Evolutionary conservation across 805 yeast genomes (phyloP).

Genomic region (Cyberlindnera xylosilytica): DNA sequence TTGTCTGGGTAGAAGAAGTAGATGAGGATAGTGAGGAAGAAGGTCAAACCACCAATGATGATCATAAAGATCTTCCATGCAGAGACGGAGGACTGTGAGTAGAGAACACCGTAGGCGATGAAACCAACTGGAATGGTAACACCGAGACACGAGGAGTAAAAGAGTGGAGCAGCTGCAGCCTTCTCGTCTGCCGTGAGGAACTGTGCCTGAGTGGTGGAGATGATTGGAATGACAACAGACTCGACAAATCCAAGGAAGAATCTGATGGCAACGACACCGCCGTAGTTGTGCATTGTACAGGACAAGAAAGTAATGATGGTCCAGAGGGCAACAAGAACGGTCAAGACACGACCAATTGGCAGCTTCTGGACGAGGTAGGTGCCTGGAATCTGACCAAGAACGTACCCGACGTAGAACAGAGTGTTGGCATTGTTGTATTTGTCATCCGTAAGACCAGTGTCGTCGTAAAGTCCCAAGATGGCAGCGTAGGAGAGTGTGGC

Average conservation of each 20-base stretch:
- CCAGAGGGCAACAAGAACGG: conserved; percentile 41
- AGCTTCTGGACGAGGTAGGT: conserved; percentile 41
- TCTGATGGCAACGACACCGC: conserved; percentile 45
- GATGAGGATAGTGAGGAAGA: conserved; percentile 34
- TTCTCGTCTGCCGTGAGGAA: conserved; percentile 47
- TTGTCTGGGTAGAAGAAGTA: conserved; percentile 50
- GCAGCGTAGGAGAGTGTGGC: conserved; percentile 48
- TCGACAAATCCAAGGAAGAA: conserved; percentile 52
- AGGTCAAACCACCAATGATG: conserved; percentile 53
- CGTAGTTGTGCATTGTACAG: conserved; percentile 42
- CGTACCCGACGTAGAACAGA: conserved; percentile 50
- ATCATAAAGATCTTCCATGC: conserved; percentile 56
- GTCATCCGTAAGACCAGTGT: conserved; percentile 41
- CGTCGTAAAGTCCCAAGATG: conserved; percentile 45
- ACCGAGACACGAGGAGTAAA: conserved; percentile 50
- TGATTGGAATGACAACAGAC: conserved; percentile 40
- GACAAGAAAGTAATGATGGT: conserved; percentile 42
- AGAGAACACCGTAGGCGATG: conserved; percentile 40
- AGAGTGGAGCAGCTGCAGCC: conserved; percentile 51
- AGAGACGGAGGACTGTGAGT: conserved; percentile 27
- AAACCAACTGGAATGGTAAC: conserved; percentile 51
- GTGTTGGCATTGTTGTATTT: conserved; percentile 48
- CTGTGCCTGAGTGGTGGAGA: conserved; percentile 47
- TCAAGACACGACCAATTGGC: conserved; percentile 39
- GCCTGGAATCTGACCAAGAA: conserved; percentile 44